Base-by-base conservation (phyloP, 768 basidiomycete genomes). In the Mycena alexandri region DNA sequence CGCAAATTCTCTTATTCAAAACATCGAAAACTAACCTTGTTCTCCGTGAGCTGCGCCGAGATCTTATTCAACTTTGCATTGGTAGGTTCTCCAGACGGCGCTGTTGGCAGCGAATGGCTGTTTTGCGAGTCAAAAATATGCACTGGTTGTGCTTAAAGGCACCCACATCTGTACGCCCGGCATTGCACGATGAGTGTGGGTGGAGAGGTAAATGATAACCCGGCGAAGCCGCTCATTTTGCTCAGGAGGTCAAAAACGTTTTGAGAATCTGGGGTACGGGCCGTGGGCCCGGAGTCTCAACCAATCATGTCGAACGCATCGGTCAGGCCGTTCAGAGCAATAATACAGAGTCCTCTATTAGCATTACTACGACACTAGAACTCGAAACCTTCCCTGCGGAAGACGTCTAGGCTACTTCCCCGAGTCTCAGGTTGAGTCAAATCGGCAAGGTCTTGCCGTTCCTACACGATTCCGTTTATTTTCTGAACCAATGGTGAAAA, bases 321-420 rank as follows among this genome's bases (percentile, higher is more conserved):
- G 14, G 58, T 36, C 44, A 59, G 6, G 11, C 10, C 5, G 7
- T 5, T 46, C 33, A 19, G 42, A 19, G 14, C 42, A 44, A 66
- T 16, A 55, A 34, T 61, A 47, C 47, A 65, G 62, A 51, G n/a
- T 58, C 22, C 42, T 65, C 51, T 55, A 61, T 34, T 65, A 29
- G 29, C 50, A n/a, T 11, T 54, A 16, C 17, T 65, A 33, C 55
- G 34, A 19, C 44, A 53, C 58, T 62, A 57, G 22, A 98, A 99
- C 64, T 98, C 96, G 75, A 98, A 94, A 5, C 96, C 96, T 67
- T 93, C 90, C 68, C 82, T 82, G 52, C 94, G 85, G 83, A 98
- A 99, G 43, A 84, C 73, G 50, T 91, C 86, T 63, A 98, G 79
- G 73, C 86, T 38, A 38, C 38, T 86, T 43, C 86, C 82, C 63